Conservation (phyloP, 495 filamentous ascomycete genomes). For the Hyaloscypha finlandica region DNA sequence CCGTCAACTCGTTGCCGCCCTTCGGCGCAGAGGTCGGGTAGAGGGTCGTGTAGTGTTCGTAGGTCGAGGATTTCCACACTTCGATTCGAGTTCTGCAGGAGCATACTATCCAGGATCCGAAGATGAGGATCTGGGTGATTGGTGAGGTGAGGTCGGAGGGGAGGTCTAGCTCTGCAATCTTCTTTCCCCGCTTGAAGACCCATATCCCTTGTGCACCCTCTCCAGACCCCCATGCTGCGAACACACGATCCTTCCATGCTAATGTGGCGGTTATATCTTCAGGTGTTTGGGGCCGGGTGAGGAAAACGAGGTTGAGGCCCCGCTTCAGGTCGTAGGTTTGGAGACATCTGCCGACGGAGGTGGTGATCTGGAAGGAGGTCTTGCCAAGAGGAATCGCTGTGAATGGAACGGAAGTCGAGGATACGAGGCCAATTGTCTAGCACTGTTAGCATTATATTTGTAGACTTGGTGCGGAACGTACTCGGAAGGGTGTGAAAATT, state of each 20-base stretch:
- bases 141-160: slow-evolving; percentile 62
- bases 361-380: slow-evolving; percentile 95
- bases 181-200: slow-evolving; percentile 94
- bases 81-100: slow-evolving; percentile 75
- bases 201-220: slow-evolving; percentile 67
- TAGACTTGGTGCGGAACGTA: slow-evolving; percentile 48
- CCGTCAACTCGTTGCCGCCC: slow-evolving; percentile 63
- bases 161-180: slow-evolving; percentile 68
- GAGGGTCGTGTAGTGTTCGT: slow-evolving; percentile 89
- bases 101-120: slow-evolving; percentile 90
- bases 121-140: slow-evolving; percentile 76
- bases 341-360: slow-evolving; percentile 82
- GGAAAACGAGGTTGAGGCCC: slow-evolving; percentile 87
- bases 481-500: slow-evolving; percentile 90
- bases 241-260: slow-evolving; percentile 85
- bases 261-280: slow-evolving; percentile 79
- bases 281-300: slow-evolving; percentile 87
- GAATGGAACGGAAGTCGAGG: slow-evolving; percentile 86
- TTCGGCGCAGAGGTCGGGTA: slow-evolving; percentile 48
- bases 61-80: slow-evolving; percentile 82
- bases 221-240: slow-evolving; percentile 79
- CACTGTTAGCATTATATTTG: neutral
- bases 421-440: slow-evolving; percentile 90
- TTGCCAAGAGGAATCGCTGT: slow-evolving; percentile 86
- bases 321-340: slow-evolving; percentile 93